A percentile compares a stretch with the other conserved stretches of the same genome.
These are phyloP conservation scores for Gymnopilus junonius DNA, from an alignment of 768 basidiomycete genomes.

Conservation along the genomic window DNA sequence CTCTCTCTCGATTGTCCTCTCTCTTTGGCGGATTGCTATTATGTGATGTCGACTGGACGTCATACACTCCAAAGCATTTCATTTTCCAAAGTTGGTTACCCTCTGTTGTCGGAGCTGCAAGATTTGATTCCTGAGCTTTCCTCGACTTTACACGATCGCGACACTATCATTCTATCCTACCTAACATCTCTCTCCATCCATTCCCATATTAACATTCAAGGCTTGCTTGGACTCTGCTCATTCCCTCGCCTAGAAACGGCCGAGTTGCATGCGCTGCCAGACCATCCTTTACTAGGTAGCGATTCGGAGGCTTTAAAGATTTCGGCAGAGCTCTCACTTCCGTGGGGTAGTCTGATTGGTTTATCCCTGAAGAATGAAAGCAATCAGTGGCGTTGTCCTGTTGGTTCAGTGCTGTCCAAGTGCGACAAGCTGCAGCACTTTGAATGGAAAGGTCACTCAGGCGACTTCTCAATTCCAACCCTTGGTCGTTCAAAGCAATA, in stretches of 20 bases:
- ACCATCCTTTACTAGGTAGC: not conserved
- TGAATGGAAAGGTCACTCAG: not conserved
- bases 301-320: not conserved
- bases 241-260: not conserved
- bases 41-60: not conserved
- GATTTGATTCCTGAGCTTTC: not conserved
- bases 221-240: not conserved
- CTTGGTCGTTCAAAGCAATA: not conserved
- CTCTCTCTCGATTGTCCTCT: not conserved
- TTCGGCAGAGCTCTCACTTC: not conserved
- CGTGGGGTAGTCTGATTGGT: not conserved
- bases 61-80: not conserved
- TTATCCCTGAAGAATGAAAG: not conserved
- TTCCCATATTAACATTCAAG: not conserved
- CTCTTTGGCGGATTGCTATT: not conserved
- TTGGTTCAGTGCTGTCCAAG: not conserved
- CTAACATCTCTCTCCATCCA: not conserved
- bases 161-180: not conserved
- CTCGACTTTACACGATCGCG: not conserved
- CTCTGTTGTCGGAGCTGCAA: not conserved
- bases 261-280: not conserved
- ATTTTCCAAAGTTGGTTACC: not conserved
- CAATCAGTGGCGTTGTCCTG: not conserved
- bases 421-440: not conserved
- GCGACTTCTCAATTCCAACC: not conserved